Evolutionary conservation across 345 rosid species (phyloP), one percentile per base, ranked within the genome.

Genomic region (Eucalyptus curtisii): DNA sequence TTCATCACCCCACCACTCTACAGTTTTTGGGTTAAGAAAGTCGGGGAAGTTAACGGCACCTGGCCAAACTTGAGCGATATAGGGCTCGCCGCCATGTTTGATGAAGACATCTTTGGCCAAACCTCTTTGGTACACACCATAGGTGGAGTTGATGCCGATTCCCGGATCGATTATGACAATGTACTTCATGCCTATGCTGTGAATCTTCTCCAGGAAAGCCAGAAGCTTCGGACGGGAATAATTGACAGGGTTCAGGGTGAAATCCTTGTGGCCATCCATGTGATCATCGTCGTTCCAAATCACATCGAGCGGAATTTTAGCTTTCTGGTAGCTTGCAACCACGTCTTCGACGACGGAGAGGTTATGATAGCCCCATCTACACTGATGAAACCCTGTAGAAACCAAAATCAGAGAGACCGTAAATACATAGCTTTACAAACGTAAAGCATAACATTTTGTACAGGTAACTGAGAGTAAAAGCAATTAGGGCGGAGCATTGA

Each of bases 251-350:
- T 93, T 93, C 68, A 98, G 92, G 31, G 99, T 98, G 93, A 98
- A 98, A 90, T 98, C 99, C 93, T 97, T 98, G 89, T 97, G 93
- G 48, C 93, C 94, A 4, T 98, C 99, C 99, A 97, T 98, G 94
- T 98, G 99, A 93, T 98, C 99, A 88, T 96, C 99, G 85, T 98
- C 99, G 61, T 95, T 98, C 99, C 99, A 97, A 27, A 97, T 97
- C 81, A 98, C 99, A 71, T 98, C 99, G 10, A 96, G 98, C 5
- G 99, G 99, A 89, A 98, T 98, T 89, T 94, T 90, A 9, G 98
- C 97, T 91, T 94, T 95, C 79, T 94, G 88, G 94, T 98, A 98
- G 92, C 91, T 97, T 31, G 92, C 97, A 6, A 98, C 99, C 20
- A 98, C 99, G 33, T 98, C 99, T 93, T 98, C 99, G 7, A 97